Percentiles rank a stretch among this genome's conserved stretches.
phyloP scores from a whole-genome alignment of 257 asterid genomes.

The Solanum sejunctum region DNA sequence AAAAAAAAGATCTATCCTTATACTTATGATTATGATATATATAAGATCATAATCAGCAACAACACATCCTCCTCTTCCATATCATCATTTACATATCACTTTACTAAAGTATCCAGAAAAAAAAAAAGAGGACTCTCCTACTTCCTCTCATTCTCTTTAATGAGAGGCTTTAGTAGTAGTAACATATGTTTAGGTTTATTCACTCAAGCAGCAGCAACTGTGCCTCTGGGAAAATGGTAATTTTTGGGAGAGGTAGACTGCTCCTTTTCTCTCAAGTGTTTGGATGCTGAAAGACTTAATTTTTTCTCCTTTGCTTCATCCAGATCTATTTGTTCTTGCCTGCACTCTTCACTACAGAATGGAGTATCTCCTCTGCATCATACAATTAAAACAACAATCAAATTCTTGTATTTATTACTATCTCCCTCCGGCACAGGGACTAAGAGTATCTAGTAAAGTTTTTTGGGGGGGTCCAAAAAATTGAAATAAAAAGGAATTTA shows the following conservation, averaged over 20 bases:
- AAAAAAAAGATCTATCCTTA: neutral
- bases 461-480: neutral
- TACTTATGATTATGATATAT: neutral
- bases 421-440: too few species aligned
- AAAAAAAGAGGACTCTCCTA: neutral
- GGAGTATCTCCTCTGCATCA: conserved; percentile 34
- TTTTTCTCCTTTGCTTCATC: conserved; percentile 35
- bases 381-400: neutral
- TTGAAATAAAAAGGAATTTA: neutral
- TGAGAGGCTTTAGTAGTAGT: neutral
- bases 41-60: neutral
- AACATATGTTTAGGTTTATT: neutral
- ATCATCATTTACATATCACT: neutral
- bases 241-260: conserved; percentile 37
- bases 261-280: conserved; percentile 26
- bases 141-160: neutral
- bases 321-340: conserved; percentile 33
- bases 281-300: conserved; percentile 18
- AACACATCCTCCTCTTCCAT: neutral
- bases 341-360: conserved; percentile 42
- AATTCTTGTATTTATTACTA: neutral
- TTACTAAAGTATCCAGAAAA: neutral
- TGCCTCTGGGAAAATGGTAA: conserved; percentile 32
- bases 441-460: too few species aligned
- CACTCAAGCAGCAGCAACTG: conserved; percentile 64